These are phyloP conservation scores for Chlorella variabilis DNA, from an alignment of 163 green algal species.

Conservation along the genomic window DNA sequence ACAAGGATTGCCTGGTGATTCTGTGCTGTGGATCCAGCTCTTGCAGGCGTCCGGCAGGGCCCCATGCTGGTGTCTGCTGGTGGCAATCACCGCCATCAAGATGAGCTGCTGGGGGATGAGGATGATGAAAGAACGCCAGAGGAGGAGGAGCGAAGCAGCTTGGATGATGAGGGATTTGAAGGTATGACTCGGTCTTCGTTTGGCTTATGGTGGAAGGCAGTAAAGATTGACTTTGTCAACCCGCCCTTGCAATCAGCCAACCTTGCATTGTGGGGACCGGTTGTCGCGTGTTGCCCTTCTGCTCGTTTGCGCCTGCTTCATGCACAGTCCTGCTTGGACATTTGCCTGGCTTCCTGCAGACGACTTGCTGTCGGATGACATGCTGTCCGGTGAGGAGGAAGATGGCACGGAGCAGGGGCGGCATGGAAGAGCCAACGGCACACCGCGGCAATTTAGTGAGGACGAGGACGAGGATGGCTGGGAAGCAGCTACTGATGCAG, in stretches of 20 bases:
- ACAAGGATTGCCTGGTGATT: too few species aligned
- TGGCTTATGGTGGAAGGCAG: neutral
- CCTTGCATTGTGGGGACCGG: neutral
- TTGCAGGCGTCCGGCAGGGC: neutral
- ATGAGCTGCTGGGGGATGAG: neutral
- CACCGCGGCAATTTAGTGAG: neutral
- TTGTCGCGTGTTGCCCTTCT: neutral
- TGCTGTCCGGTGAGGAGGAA: constrained; percentile 25
- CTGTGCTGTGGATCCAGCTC: too few species aligned
- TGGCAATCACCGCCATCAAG: neutral
- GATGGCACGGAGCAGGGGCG: neutral
- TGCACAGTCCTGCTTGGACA: neutral
- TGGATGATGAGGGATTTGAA: constrained; percentile 43
- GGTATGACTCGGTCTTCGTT: neutral
- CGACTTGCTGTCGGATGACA: constrained; percentile 18
- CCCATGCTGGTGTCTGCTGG: neutral
- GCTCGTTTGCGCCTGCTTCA: neutral
- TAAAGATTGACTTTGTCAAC: too few species aligned
- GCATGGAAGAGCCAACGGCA: neutral
- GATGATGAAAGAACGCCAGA: neutral
- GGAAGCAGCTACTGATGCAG: neutral
- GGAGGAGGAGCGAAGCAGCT: constrained; percentile 34
- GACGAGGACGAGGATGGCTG: constrained; percentile 27
- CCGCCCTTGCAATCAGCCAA: too few species aligned
- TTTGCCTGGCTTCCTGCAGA: constrained; percentile 22